Base-by-base conservation (phyloP, 495 filamentous ascomycete genomes). In the Talaromyces thailandensis region DNA sequence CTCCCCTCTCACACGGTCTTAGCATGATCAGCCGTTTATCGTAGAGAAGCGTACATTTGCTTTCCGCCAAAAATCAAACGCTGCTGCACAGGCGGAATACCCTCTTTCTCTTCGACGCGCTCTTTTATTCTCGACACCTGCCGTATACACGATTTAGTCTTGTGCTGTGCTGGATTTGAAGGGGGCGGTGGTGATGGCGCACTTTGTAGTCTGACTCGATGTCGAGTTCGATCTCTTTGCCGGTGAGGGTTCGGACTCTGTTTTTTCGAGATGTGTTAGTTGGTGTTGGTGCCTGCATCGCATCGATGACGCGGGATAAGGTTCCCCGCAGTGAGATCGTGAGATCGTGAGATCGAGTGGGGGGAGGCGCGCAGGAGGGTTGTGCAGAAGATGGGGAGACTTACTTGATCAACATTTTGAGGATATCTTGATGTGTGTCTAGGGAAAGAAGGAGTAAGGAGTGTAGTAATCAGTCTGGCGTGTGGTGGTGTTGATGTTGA, bases 171-270 rank as follows among this genome's bases (percentile, higher is more conserved):
- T 32, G 31, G 4, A 4, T 14, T 53, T 9, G 23, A 9, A 6
- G 51, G 11, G 1, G 11, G 16, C 3, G 11, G 51, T n/a, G 51
- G 23, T 11, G 51, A 55, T 28, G 23, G 53, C 64, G 69, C 76
- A 96, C 93, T 81, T 91, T 95, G 78, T 96, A 93, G 67, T 93
- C 88, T 8, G 85, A 78, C 78, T 98, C 94, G 70, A 98, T 95
- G 72, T 98, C 92, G 61, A 98, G 85, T 78, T 96, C 93, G 76
- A 98, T 98, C 77, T 98, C 91, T 80, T 98, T 97, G 68, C 94
- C 95, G 58, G 94, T 98, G 62, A 98, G 86, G 67, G 94, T 98
- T 70, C 94, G 89, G 73, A 98, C 94, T 81, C 94, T 98, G 65
- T 28, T 21, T 6, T 6, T 21, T 6, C 2, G n/a, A 23, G 12